Evolutionary conservation across 2,329 filamentous ascomycete genomes (phyloP), one percentile per base, ranked within the genome.

Genomic region (Leptodontidium sp.): DNA sequence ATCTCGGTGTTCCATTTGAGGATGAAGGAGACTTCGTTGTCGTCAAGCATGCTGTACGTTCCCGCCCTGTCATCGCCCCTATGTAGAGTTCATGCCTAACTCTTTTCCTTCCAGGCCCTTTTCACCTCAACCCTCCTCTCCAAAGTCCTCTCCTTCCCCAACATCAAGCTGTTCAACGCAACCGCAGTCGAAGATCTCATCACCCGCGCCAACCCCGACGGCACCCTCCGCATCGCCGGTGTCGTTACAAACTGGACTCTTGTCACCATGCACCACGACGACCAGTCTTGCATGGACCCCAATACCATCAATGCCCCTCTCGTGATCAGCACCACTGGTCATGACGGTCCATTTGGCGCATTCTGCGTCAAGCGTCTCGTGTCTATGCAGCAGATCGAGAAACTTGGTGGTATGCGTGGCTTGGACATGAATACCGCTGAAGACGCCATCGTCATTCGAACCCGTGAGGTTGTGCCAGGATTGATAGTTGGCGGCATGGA

Each of bases 191-290:
- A 98, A 83, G 94, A 98, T 77, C 85, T 98, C 71, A 95, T 98
- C 81, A 97, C 94, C 24, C 92, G 94, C 55, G 88, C 88, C 14
- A 80, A 82, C 58, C 82, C 84, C 24, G 82, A 80, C 65, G 78
- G 81, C 1, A 81, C 82, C 1, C 82, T 97, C 53, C 89, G 92
- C 71, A 90, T 97, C 73, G 92, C 93, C 9, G 94, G 94, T 76
- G 94, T 97, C 1, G 94, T 98, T 66, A 97, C 93, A 77, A 98
- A 98, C 87, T 98, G 94, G 94, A 97, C 94, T 0, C 87, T 97
- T 32, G 94, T 97, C 61, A 88, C 90, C 53, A 92, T 95, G 85
- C 91, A 94, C 81, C 92, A 94, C 81, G 91, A 94, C 78, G 92
- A 95, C 79, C 93, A 97, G 84, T 92, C 89, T 70, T 97, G 94